These are phyloP conservation scores for Trametes coccinea DNA, from an alignment of 768 basidiomycete genomes.

Conservation along the genomic window DNA sequence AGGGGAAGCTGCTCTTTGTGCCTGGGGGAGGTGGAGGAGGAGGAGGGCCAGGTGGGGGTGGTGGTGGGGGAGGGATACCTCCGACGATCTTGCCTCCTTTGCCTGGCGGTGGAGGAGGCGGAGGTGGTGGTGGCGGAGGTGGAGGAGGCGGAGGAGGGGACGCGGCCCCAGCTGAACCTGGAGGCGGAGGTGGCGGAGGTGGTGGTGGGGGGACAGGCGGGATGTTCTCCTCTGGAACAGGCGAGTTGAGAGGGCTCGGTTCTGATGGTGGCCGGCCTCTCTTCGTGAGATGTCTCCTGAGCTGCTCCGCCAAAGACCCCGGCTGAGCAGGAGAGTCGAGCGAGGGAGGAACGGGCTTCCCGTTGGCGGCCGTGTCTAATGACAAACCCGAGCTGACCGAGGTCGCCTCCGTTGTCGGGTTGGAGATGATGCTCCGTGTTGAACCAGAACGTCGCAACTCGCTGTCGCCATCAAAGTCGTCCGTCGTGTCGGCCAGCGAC, in stretches of 20 bases:
- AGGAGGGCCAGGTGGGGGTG: constrained; percentile 40
- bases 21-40: constrained; percentile 42
- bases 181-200: constrained; percentile 34
- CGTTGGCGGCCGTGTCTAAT: constrained; percentile 36
- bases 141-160: constrained; percentile 32
- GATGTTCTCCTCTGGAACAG: constrained; percentile 42
- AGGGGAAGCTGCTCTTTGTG: constrained; percentile 32
- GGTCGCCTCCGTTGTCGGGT: constrained; percentile 53
- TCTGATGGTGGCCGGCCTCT: constrained; percentile 47
- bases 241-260: constrained; percentile 36
- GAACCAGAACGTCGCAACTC: constrained; percentile 46
- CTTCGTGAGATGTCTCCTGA: constrained; percentile 56
- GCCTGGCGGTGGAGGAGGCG: constrained; percentile 34
- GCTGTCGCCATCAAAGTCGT: constrained; percentile 54
- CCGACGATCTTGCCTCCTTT: constrained; percentile 14
- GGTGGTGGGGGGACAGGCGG: constrained; percentile 24
- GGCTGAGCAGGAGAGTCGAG: constrained; percentile 32
- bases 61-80: constrained; percentile 37
- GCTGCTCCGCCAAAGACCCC: constrained; percentile 61
- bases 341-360: constrained; percentile 1
- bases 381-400: constrained; percentile 52
- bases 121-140: constrained; percentile 34
- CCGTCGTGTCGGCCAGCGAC: constrained; percentile 30
- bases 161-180: constrained; percentile 29
- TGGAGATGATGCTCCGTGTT: constrained; percentile 46